Evolutionary conservation across 768 basidiomycete genomes (phyloP), one percentile per base, ranked within the genome.

Genomic region (Tulasnella sp.): DNA sequence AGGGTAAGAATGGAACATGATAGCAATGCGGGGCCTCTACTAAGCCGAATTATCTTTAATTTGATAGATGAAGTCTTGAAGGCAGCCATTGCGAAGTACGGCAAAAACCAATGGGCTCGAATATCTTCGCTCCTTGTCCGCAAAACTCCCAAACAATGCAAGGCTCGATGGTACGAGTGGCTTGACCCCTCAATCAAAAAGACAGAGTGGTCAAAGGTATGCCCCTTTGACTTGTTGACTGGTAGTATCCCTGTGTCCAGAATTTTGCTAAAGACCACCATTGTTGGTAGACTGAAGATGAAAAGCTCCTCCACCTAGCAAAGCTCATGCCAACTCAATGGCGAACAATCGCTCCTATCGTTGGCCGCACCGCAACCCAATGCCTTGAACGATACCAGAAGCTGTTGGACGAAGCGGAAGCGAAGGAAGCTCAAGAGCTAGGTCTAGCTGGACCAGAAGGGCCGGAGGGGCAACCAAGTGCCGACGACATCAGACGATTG

Each of bases 251-350:
- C 72, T 9, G 34, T 9, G 37, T 37, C 34, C 18, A 14, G 73
- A 73, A 80, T 31, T 5, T 9, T 80, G 75, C 64, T 76, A 28
- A 40, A 20, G 11, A 50, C 81, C 81, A 58, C 9, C 50, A 40
- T 28, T 31, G 3, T 72, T 24, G 24, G 37, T 58, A 97, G 95
- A 96, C 94, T 24, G 98, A 99, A 87, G 98, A 99, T 87, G 98
- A 99, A 88, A 99, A 99, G 86, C 91, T 99, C 3, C 89, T 99
- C 16, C 97, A 99, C 85, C 91, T 99, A 34, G 98, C 98, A 64
- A 99, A 98, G 87, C 89, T 99, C 81, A 99, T 99, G 96, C 98
- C 98, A 0, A 99, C 98, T 0, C 98, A 99, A 88, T 99, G 98
- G 98, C 93, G 98, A 41, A 98, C 98, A 34, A 97, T 99, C 83